Evolutionary conservation across 2,329 filamentous ascomycete species (phyloP).

Genomic region (Scopulariopsis brevicaulis): DNA sequence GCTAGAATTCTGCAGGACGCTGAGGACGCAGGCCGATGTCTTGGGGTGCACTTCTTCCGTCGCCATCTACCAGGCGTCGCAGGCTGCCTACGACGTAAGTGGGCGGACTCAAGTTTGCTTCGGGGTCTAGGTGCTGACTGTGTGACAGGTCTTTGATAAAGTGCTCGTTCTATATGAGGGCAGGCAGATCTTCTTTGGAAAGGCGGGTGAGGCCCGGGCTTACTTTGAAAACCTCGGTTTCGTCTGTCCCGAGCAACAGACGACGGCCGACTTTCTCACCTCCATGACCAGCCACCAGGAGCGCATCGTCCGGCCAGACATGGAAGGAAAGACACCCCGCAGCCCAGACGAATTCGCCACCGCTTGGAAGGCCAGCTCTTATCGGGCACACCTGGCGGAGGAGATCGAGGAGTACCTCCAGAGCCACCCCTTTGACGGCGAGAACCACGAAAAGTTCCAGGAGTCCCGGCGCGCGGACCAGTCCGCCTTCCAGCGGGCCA

Average conservation of each 20-base stretch:
- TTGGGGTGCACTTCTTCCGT: constrained; percentile 34
- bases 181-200: constrained; percentile 55
- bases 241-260: constrained; percentile 58
- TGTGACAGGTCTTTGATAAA: constrained; percentile 49
- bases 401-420: constrained; percentile 16
- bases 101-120: no score
- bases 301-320: constrained; percentile 19
- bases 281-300: constrained; percentile 30
- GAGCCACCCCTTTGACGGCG: constrained; percentile 12
- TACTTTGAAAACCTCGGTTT: constrained; percentile 53
- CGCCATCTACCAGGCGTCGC: constrained; percentile 44
- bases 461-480: constrained; percentile 14
- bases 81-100: constrained; percentile 35
- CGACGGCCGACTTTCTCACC: constrained; percentile 62
- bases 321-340: constrained; percentile 19
- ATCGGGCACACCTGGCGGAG: constrained; percentile 15
- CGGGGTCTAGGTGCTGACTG: background rate
- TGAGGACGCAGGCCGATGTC: constrained; percentile 35
- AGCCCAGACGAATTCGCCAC: constrained; percentile 25
- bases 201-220: constrained; percentile 44
- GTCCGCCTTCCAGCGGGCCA: constrained; percentile 24
- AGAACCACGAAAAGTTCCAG: constrained; percentile 13
- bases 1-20: constrained; percentile 40
- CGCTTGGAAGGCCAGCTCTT: constrained; percentile 17
- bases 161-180: constrained; percentile 57